These are phyloP conservation scores for Arthrobotrys entomopaga DNA, from an alignment of 2,329 filamentous ascomycete genomes.

Conservation along the genomic window DNA sequence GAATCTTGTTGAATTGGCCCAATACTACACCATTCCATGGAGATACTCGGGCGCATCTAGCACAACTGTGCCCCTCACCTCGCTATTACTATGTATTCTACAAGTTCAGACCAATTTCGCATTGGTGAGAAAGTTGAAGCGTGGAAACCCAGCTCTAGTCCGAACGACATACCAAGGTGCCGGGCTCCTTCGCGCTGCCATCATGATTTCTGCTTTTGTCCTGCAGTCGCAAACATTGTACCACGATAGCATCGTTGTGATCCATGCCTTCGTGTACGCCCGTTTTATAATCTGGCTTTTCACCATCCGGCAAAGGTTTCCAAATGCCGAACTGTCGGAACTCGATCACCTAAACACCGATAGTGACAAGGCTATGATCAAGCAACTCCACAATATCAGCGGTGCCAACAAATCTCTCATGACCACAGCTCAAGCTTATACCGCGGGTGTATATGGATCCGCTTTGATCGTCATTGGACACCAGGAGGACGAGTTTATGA, in stretches of 20 bases:
- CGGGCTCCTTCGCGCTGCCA: conserved; percentile 20
- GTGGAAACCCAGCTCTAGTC: conserved; percentile 30
- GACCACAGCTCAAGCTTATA: conserved; percentile 18
- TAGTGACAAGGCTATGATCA: conserved; percentile 9
- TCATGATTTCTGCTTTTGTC: conserved; percentile 17
- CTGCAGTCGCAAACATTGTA: conserved; percentile 30
- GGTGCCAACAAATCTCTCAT: conserved; percentile 31
- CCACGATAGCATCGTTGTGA: conserved; percentile 23
- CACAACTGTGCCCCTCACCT: conserved; percentile 5
- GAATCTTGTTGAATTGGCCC: conserved; percentile 25
- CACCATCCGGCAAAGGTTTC: conserved; percentile 22
- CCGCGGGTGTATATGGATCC: conserved; percentile 33
- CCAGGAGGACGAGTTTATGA: conserved; percentile 33
- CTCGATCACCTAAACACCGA: conserved; percentile 29
- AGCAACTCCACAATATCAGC: conserved; percentile 15
- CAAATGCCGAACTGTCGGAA: conserved; percentile 16
- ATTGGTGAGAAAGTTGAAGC: conserved; percentile 30
- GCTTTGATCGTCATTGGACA: conserved; percentile 33
- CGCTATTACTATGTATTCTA: conserved; percentile 23
- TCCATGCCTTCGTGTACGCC: conserved; percentile 36
- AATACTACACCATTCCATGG: conserved; percentile 34
- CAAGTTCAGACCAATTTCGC: conserved; percentile 35
- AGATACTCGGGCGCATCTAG: conserved; percentile 14
- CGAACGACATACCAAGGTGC: conserved; percentile 34
- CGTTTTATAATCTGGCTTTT: conserved; percentile 35